phyloP scores from a whole-genome alignment of 1,284 basidiomycete species.

The Gymnopus androsaceus region DNA sequence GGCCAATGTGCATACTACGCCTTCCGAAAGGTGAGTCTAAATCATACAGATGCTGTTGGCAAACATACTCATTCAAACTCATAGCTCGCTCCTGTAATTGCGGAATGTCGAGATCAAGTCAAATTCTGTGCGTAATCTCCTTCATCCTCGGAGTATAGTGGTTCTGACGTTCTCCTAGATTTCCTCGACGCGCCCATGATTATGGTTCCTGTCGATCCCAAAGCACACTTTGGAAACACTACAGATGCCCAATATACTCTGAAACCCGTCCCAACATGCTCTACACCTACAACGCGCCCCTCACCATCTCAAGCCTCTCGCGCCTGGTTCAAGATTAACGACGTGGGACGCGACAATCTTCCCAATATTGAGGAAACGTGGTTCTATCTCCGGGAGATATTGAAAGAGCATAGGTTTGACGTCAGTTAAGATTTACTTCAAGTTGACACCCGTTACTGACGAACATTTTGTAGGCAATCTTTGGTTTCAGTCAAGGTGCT shows the following conservation, averaged over 20 bases:
- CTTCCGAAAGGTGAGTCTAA: constrained; percentile 11
- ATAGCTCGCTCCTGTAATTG: constrained; percentile 14
- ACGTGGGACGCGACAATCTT: constrained; percentile 12
- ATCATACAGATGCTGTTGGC: background rate
- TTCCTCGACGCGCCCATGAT: constrained; percentile 14
- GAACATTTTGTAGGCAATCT: constrained; percentile 8
- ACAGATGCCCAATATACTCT: background rate
- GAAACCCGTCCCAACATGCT: background rate
- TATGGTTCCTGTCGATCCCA: constrained; percentile 9
- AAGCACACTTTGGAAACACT: background rate
- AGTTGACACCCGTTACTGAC: background rate
- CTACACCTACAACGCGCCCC: constrained; percentile 11
- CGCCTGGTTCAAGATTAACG: constrained; percentile 16
- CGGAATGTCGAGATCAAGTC: constrained; percentile 9
- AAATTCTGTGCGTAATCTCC: constrained; percentile 14
- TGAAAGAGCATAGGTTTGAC: constrained; percentile 12
- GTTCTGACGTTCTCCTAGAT: constrained; percentile 3
- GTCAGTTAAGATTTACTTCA: background rate
- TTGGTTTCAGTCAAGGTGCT: constrained; percentile 15
- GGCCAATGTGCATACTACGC: constrained; percentile 15
- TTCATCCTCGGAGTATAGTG: background rate
- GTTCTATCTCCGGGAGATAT: constrained; percentile 2
- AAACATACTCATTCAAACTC: background rate
- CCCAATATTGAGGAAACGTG: constrained; percentile 8
- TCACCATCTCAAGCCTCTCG: background rate